Conservation (phyloP, 495 filamentous ascomycete genomes). For the Staphylotrichum longicolle region DNA sequence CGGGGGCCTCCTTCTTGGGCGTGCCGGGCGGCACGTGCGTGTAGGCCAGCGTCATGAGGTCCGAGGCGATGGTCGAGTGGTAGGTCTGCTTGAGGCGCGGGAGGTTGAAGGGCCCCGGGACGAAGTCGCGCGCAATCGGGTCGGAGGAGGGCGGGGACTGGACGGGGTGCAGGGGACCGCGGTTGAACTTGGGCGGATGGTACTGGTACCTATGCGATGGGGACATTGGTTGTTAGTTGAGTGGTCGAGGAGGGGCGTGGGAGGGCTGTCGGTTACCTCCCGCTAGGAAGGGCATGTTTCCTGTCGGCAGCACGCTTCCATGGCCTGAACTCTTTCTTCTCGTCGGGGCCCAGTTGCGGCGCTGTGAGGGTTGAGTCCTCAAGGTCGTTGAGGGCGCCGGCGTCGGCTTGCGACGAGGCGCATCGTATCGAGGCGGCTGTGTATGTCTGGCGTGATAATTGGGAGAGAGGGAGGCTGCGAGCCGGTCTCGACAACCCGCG, state of each 20-base stretch:
- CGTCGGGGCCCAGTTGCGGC: slow-evolving; percentile 35
- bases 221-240: not conserved
- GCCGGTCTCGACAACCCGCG: slow-evolving; percentile 34
- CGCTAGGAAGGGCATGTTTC: slow-evolving; percentile 38
- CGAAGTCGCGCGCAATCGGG: slow-evolving; percentile 80
- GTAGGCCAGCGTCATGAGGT: slow-evolving; percentile 88
- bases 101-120: slow-evolving; percentile 89
- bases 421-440: slow-evolving; percentile 33
- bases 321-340: slow-evolving; percentile 38
- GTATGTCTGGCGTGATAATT: slow-evolving; percentile 27
- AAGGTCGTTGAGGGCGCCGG: slow-evolving; percentile 36
- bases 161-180: slow-evolving; percentile 89
- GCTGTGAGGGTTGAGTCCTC: slow-evolving; percentile 39
- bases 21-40: slow-evolving; percentile 74
- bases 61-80: slow-evolving; percentile 78
- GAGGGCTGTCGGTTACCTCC: slow-evolving; percentile 31
- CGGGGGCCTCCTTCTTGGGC: slow-evolving; percentile 55
- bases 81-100: slow-evolving; percentile 89
- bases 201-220: slow-evolving; percentile 71
- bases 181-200: slow-evolving; percentile 86
- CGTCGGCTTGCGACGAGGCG: slow-evolving; percentile 37
- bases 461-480: slow-evolving; percentile 30
- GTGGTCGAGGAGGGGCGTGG: not conserved
- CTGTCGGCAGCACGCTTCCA: slow-evolving; percentile 46
- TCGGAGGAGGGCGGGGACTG: slow-evolving; percentile 80